Base-by-base conservation (phyloP, 2,329 filamentous ascomycete genomes). In the Talaromyces sp. region DNA sequence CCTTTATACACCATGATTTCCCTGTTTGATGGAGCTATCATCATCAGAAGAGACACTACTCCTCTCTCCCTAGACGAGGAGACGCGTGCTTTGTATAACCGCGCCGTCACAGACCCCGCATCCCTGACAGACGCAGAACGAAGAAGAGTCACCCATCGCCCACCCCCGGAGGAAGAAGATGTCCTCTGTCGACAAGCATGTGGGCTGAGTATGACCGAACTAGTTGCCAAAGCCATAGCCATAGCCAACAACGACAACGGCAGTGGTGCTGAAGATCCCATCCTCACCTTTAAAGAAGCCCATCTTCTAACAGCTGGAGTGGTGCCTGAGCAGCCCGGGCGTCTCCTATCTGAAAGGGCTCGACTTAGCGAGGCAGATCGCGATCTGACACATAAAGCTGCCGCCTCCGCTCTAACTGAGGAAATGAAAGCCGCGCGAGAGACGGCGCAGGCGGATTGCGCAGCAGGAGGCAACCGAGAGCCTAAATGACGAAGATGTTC, bases 1-100 rank as follows among this genome's bases (percentile, higher is more conserved):
- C 28, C 28, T 31, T 31, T n/a, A n/a, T n/a, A n/a, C 28, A 5
- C 28, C 28, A 31, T 31, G 5, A 31, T 5, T 5, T n/a, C n/a
- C 28, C 9, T 31, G 28, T 31, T 31, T 6, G 36, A 13, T 39
- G 36, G 5, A 15, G 36, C 11, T 39, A 6, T 5, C 36, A n/a
- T n/a, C 11, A 52, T 33, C 60, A n/a, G n/a, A n/a, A n/a, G n/a
- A n/a, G 55, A 59, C 39, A 56, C 35, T 54, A 61, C 41, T 40
- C 56, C 62, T 59, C 56, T 61, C 53, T 28, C 33, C 56, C 56
- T 63, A n/a, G 60, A 62, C 37, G 55, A n/a, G n/a, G n/a, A n/a
- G 33, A 63, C 60, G 13, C 62, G 62, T 39, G 45, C 58, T n/a
- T 60, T 63, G 25, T 63, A 61, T n/a, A 59, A 61, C 56, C 60